A percentile compares a stretch with the other conserved stretches of the same genome.
Conservation (phyloP, 257 asterid genomes). For the Solanum sparsipilum region DNA sequence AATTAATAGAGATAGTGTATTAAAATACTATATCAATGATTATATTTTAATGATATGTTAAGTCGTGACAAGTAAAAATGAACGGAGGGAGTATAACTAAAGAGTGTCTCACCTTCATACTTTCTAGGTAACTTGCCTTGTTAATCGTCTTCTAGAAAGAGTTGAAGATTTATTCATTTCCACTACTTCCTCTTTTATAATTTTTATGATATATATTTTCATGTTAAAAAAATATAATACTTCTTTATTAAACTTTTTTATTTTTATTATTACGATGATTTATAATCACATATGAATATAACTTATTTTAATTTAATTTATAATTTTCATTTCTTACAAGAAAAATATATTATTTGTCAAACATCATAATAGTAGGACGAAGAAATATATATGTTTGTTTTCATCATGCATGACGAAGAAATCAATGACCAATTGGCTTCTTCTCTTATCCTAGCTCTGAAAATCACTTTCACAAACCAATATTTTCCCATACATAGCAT, state of each 20-base stretch:
- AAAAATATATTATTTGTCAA: neutral
- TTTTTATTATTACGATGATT: neutral
- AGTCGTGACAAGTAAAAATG: no score
- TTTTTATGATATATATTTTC: neutral
- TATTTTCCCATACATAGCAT: neutral
- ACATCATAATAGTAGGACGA: neutral
- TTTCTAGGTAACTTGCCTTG: neutral
- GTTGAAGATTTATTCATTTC: neutral
- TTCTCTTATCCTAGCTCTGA: neutral
- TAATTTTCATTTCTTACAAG: no score
- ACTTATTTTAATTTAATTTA: no score
- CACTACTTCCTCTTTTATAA: neutral
- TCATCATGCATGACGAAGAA: neutral
- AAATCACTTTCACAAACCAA: neutral
- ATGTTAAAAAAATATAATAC: no score
- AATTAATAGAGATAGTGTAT: no score
- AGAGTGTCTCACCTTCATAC: neutral
- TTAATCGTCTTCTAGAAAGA: neutral
- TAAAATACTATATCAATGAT: no score
- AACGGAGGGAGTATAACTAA: no score
- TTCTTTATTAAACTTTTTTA: no score
- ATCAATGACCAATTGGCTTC: neutral
- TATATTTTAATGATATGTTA: no score
- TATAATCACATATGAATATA: no score
- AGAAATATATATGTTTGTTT: neutral